Evolutionary conservation across 2,329 filamentous ascomycete species (phyloP), one percentile per base, ranked within the genome.

Genomic region (Clarireedia hainanense): DNA sequence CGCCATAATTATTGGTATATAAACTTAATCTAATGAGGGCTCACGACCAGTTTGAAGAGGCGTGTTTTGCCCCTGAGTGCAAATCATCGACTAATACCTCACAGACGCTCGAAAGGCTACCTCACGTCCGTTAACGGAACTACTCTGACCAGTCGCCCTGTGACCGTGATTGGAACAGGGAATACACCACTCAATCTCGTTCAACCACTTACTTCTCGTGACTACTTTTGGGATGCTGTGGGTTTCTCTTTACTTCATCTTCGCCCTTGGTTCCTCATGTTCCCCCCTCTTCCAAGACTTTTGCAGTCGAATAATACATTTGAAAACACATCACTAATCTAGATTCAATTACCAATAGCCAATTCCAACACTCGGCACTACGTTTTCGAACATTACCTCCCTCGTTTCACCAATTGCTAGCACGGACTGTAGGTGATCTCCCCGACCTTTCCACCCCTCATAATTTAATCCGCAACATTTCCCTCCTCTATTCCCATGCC

Each of bases 161-260:
- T 66, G 15, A 67, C 65, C 2, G 63, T 67, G 15, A 63, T 67
- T 12, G 65, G 64, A n/a, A 67, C 64, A 3, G 65, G 64, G n/a
- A 63, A 65, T 27, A 66, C 64, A 1, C 65, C 65, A 9, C 81
- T 85, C 61, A 73, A 79, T 49, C 67, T 77, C 59, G 73, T 84
- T 4, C 72, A 74, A 26, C 68, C 71, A 26, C 65, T 76, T 57
- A 61, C 65, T 4, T 63, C 74, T 14, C 70, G 78, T 26, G 74
- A 82, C 65, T 80, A 80, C 59, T 86, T 86, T 73, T 84, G 75
- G 64, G 83, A 86, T 59, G 81, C 55, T 2, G 47, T 49, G 37
- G 5, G 47, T 20, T 17, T 24, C 23, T 46, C 9, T 9, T 36
- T n/a, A 9, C 47, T 15, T 10, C 26, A 34, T 27, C 47, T 6